Evolutionary conservation across 192 early-diverging fungal species (phyloP).

Genomic region (Lunasporangiospora selenospora): DNA sequence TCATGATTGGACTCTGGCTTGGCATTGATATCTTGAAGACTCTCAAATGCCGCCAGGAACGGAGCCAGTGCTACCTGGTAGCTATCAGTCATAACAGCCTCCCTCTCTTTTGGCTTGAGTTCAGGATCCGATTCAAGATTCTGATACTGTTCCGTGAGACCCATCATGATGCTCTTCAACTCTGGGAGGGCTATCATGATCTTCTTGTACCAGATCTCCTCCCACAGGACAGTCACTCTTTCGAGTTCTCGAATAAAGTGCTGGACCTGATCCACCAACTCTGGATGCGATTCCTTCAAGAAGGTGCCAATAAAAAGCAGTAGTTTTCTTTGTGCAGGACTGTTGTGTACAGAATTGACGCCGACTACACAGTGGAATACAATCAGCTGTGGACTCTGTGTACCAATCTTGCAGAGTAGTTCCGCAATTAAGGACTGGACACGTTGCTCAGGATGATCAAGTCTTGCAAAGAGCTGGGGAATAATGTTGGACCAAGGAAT

Average conservation of each 20-base stretch:
- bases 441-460: conserved; percentile 66
- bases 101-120: conserved; percentile 46
- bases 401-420: conserved; percentile 67
- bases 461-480: conserved; percentile 78
- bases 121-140: conserved; percentile 54
- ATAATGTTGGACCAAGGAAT: conserved; percentile 69
- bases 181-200: conserved; percentile 63
- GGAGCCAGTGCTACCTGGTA: conserved; percentile 67
- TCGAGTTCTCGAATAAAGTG: conserved; percentile 69
- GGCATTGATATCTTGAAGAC: conserved; percentile 51
- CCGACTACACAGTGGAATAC: conserved; percentile 73
- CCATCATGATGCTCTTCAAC: conserved; percentile 57
- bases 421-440: conserved; percentile 60
- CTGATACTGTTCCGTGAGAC: conserved; percentile 62
- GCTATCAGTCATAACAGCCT: conserved; percentile 54
- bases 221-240: conserved; percentile 79
- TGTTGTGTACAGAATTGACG: conserved; percentile 51
- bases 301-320: conserved; percentile 47
- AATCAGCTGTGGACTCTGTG: conserved; percentile 64
- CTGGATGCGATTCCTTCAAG: conserved; percentile 46
- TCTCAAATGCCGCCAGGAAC: conserved; percentile 60
- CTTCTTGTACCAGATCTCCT: conserved; percentile 80
- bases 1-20: conserved; percentile 62
- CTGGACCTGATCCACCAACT: conserved; percentile 58
- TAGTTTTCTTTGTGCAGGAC: conserved; percentile 38